A percentile compares a stretch with the other conserved stretches of the same genome.
Conservation (phyloP, 768 basidiomycete genomes). For the Tremella fuciformis region DNA sequence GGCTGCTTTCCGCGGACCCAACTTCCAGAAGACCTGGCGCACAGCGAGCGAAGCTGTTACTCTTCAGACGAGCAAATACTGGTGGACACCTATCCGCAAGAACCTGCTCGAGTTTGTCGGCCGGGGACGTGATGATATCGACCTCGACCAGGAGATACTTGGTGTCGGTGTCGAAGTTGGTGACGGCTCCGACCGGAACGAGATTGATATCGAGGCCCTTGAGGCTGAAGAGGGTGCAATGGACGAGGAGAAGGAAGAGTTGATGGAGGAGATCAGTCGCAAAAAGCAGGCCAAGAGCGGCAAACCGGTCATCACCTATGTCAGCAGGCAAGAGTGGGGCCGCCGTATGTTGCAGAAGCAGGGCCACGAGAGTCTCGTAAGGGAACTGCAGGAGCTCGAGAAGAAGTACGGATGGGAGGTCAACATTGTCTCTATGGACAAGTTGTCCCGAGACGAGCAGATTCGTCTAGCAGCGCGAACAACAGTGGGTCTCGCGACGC, state of each 20-base stretch:
- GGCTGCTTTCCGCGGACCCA: constrained; percentile 70
- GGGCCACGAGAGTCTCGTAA: constrained; percentile 75
- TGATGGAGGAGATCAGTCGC: constrained; percentile 23
- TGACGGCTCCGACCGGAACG: constrained; percentile 23
- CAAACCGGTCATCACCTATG: constrained; percentile 86
- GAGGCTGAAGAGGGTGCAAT: constrained; percentile 47
- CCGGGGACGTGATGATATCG: constrained; percentile 40
- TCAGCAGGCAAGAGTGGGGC: constrained; percentile 84
- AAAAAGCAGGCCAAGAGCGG: constrained; percentile 51
- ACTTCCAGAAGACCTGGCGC: constrained; percentile 69
- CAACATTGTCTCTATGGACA: constrained; percentile 80
- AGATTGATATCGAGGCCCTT: constrained; percentile 30
- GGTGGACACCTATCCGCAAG: constrained; percentile 75
- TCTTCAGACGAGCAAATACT: constrained; percentile 69
- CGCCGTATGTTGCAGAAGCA: constrained; percentile 72
- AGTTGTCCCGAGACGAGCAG: constrained; percentile 74
- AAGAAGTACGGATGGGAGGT: constrained; percentile 78
- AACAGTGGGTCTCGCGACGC: constrained; percentile 60
- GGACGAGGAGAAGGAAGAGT: constrained; percentile 42
- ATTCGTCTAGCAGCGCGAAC: constrained; percentile 75
- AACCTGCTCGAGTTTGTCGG: constrained; percentile 72
- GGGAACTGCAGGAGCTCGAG: constrained; percentile 66
- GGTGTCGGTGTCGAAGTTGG: constrained; percentile 29
- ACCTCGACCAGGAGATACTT: constrained; percentile 22
- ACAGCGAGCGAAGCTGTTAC: constrained; percentile 72